These are phyloP conservation scores for Endoconidiophora polonica DNA, from an alignment of 2,329 filamentous ascomycete species.

Conservation along the genomic window DNA sequence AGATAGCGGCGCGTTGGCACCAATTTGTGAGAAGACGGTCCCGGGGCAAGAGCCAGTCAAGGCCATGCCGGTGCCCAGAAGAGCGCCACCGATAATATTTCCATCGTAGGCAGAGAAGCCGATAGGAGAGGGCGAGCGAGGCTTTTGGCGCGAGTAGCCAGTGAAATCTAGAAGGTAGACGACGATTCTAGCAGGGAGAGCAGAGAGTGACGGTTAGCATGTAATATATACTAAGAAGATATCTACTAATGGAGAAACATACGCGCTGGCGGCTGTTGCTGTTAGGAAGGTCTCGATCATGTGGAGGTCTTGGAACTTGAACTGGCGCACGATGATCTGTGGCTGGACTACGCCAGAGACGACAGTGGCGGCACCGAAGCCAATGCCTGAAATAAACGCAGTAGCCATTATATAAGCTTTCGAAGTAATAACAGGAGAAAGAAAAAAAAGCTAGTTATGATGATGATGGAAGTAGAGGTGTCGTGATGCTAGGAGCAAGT, in stretches of 20 bases:
- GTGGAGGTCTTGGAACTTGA: constrained; percentile 43
- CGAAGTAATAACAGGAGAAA: neutral
- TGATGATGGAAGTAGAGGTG: neutral
- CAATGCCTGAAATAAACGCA: constrained; percentile 31
- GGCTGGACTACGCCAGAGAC: constrained; percentile 44
- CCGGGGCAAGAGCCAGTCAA: constrained; percentile 49
- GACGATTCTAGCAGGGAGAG: constrained; percentile 21
- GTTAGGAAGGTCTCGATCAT: constrained; percentile 50
- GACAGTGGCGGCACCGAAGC: constrained; percentile 45
- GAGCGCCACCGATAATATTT: constrained; percentile 44
- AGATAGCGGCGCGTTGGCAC: constrained; percentile 33
- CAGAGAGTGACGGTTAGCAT: too few species aligned
- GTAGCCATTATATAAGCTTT: constrained; percentile 16
- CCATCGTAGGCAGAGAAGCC: constrained; percentile 43
- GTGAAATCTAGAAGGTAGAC: constrained; percentile 29
- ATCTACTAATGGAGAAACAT: too few species aligned
- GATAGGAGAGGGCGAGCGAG: constrained; percentile 34
- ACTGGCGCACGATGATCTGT: constrained; percentile 41
- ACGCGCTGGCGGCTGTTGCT: constrained; percentile 46
- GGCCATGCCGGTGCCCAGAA: constrained; percentile 50
- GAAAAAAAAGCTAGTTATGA: neutral
- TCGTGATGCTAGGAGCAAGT: neutral
- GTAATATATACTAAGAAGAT: too few species aligned
- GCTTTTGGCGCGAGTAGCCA: constrained; percentile 26
- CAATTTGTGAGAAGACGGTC: constrained; percentile 45